Evolutionary conservation across 2,329 filamentous ascomycete species (phyloP).

Genomic region (Diaporthe ampelina): DNA sequence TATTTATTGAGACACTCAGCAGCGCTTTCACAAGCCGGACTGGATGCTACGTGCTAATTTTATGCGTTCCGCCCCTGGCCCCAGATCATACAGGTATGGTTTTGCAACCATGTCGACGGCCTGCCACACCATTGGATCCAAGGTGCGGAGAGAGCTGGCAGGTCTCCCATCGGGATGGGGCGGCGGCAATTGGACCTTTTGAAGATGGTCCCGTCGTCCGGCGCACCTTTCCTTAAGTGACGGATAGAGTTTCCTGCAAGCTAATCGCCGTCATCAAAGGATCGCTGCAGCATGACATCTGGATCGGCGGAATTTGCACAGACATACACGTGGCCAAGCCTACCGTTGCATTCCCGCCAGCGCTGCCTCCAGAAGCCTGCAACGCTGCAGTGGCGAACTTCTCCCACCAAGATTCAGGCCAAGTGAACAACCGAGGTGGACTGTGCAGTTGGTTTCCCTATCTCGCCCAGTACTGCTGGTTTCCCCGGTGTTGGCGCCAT

Average conservation of each 20-base stretch:
- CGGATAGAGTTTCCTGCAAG: constrained; percentile 5
- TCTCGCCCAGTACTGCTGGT: not conserved
- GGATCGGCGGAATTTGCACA: constrained; percentile 9
- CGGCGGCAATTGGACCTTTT: constrained; percentile 19
- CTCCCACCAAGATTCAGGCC: not conserved
- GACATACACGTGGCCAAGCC: constrained; percentile 15
- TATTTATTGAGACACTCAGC: not conserved
- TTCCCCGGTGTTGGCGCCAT: not conserved
- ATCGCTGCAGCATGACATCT: not conserved
- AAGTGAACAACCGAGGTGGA: not conserved
- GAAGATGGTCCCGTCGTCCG: constrained; percentile 11
- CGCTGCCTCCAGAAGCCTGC: not conserved
- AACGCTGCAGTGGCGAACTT: constrained; percentile 3
- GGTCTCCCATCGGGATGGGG: constrained; percentile 9
- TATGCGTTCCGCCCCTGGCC: not conserved
- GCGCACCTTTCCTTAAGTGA: not conserved
- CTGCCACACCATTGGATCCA: constrained; percentile 23
- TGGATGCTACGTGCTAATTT: constrained; percentile 22
- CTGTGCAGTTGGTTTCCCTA: not conserved
- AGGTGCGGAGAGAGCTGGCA: constrained; percentile 24
- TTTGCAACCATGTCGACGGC: constrained; percentile 20
- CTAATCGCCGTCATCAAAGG: constrained; percentile 1
- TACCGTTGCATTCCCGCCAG: not conserved
- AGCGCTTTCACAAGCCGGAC: not conserved
- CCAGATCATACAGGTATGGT: constrained; percentile 13